Percentiles rank a stretch among this genome's conserved stretches.
Conservation (phyloP, 495 filamentous ascomycete species). For the Terfezia claveryi region DNA sequence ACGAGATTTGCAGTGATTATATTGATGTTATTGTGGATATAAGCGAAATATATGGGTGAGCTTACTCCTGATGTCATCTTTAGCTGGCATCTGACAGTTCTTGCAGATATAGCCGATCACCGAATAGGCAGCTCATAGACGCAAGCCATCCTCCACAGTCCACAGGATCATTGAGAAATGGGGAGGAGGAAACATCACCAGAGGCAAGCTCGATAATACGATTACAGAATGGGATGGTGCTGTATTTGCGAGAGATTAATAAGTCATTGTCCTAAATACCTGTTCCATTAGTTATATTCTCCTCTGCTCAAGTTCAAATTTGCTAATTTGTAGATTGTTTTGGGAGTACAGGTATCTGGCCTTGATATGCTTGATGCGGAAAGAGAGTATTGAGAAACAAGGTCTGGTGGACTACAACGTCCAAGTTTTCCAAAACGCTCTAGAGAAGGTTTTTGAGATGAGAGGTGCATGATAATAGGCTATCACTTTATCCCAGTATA, state of each 20-base stretch:
- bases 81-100: no score
- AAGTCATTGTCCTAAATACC: conserved; percentile 7
- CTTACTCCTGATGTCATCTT: background rate
- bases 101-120: no score
- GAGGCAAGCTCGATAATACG: conserved; percentile 17
- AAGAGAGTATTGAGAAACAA: conserved; percentile 27
- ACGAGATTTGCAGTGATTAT: conserved; percentile 94
- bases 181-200: background rate
- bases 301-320: background rate
- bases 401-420: conserved; percentile 40
- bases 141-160: no score
- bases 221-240: conserved; percentile 18
- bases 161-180: no score
- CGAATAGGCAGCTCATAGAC: no score
- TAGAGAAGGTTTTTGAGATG: conserved; percentile 34
- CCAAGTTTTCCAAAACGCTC: conserved; percentile 35
- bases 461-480: conserved; percentile 3
- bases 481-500: background rate
- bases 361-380: conserved; percentile 19
- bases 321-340: background rate
- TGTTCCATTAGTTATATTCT: background rate
- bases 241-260: conserved; percentile 18
- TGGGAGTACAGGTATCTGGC: conserved; percentile 12
- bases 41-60: conserved; percentile 64
- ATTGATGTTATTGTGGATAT: conserved; percentile 95